Conservation (phyloP, 169 alveolate species). For the Eimeria tenella region DNA sequence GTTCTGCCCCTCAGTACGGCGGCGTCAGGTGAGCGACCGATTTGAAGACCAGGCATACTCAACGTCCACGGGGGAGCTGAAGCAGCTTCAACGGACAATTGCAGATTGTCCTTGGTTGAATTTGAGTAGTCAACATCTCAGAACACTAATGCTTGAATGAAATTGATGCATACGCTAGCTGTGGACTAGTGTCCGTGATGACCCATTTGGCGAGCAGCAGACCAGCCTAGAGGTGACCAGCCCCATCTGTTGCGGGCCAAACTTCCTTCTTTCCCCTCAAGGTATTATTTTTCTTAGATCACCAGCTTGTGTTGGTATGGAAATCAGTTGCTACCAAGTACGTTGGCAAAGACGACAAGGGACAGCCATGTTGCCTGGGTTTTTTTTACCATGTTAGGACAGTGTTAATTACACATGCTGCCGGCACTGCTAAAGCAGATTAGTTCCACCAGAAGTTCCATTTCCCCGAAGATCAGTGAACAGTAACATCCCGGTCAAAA, state of each 20-base stretch:
- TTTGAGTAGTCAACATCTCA: slow-evolving; percentile 3
- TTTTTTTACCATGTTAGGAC: no score
- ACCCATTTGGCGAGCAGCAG: no score
- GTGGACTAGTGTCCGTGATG: not conserved
- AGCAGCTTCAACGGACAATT: not conserved
- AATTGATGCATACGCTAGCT: not conserved
- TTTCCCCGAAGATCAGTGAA: no score
- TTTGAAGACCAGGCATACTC: not conserved
- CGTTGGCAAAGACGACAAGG: no score
- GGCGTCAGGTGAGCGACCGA: not conserved
- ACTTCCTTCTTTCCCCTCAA: not conserved
- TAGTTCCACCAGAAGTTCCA: no score
- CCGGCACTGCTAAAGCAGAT: no score
- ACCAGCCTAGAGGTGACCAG: not conserved
- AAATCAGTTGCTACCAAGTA: no score
- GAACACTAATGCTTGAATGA: not conserved
- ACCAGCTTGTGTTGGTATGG: no score
- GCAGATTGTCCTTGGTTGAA: not conserved
- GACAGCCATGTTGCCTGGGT: no score
- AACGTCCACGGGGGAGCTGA: not conserved
- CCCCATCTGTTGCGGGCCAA: not conserved
- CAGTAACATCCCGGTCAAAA: no score
- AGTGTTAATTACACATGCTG: no score
- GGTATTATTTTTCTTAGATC: not conserved
- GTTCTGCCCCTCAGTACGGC: not conserved